These are phyloP conservation scores for Dioscorea alata DNA, from an alignment of 106 monocot genomes.

Conservation along the genomic window DNA sequence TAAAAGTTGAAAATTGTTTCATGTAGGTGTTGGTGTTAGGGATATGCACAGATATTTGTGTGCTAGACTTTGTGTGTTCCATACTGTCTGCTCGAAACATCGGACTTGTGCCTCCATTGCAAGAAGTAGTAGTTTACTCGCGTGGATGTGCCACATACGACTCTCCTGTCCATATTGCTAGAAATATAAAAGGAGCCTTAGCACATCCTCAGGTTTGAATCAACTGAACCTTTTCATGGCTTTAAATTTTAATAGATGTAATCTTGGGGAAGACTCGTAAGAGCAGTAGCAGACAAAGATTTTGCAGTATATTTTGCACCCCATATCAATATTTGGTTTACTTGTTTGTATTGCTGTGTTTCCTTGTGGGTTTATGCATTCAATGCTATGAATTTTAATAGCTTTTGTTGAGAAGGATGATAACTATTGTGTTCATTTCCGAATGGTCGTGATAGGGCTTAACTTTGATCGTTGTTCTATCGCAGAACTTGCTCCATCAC, in stretches of 20 bases:
- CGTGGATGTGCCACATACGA: constrained; percentile 81
- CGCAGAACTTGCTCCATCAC: constrained; percentile 44
- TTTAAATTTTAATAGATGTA: not conserved
- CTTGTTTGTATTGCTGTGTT: too few species aligned
- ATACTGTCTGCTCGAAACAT: constrained; percentile 70
- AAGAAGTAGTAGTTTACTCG: constrained; percentile 89
- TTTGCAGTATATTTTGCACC: too few species aligned
- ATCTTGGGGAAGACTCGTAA: too few species aligned
- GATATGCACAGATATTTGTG: constrained; percentile 93
- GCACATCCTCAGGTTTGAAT: constrained; percentile 76
- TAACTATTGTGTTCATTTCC: too few species aligned
- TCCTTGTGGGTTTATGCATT: too few species aligned
- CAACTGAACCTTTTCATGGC: not conserved
- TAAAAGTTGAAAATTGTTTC: not conserved
- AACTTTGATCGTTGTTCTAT: not conserved
- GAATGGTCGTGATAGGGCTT: too few species aligned
- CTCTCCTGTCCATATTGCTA: constrained; percentile 55
- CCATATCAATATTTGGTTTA: too few species aligned
- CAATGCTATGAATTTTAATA: too few species aligned
- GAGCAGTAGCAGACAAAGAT: too few species aligned
- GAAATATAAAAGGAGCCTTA: constrained; percentile 48
- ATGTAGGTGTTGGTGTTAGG: constrained; percentile 74
- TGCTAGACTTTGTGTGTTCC: constrained; percentile 65
- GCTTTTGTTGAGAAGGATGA: too few species aligned
- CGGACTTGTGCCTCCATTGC: constrained; percentile 54